Base-by-base conservation (phyloP, 805 yeast species). In the Teunomyces panamensis region DNA sequence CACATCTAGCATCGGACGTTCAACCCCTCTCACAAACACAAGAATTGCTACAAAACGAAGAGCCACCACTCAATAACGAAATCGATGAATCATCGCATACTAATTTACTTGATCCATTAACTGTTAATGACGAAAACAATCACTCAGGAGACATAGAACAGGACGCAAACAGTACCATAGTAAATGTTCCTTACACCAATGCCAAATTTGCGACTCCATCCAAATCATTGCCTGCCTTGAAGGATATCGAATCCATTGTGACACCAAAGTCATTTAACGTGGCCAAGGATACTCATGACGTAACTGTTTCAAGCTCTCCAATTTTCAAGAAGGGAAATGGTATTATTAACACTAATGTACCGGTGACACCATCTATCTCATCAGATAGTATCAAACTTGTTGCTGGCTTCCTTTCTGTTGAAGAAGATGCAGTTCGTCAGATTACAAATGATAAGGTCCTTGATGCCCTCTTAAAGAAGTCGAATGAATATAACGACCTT, bases 211-310 rank as follows among this genome's bases (percentile, higher is more conserved):
- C 73, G 20, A 72, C 77, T 16, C 77, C 77, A 0, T 67, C 65
- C 62, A 72, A 71, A 50, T 57, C 64, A 26, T 60, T 73, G 28
- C 77, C 76, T 1, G 68, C 77, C 5, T 56, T 73, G 26, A 73
- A 73, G 52, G 76, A 72, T 45, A 72, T 73, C 14, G 77, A 73
- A 37, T 52, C 52, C 11, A 72, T 73, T 14, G 63, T 59, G 7
- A 73, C 77, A 0, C 77, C 77, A 1, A 72, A 71, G 43, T 56
- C 68, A 7, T 72, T 73, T 51, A 53, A 57, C 32, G 77, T 73
- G 16, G 77, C 77, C 14, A 65, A 58, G 50, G 77, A 72, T 48
- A 32, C 45, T n/a, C 48, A 52, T 8, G 48, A 45, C n/a, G 34
- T 26, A 2, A 24, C 44, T 2, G 58, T 55, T 9, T 48, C 55